Conservation (phyloP, 164 flowering plant species). For the Euptelea pleiosperma region DNA sequence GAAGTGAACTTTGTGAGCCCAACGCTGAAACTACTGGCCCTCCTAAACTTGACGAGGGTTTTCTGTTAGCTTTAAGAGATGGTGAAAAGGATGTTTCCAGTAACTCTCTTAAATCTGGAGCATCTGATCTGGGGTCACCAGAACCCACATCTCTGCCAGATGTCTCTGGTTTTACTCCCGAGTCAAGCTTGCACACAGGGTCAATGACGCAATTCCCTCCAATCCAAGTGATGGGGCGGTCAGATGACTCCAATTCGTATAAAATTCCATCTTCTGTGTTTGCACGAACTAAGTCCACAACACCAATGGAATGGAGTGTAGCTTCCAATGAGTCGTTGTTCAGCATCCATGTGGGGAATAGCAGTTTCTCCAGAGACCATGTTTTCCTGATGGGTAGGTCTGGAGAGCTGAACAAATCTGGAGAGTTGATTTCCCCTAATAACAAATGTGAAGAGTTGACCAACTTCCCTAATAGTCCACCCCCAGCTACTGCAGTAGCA, state of each 20-base stretch:
- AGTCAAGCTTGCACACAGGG: neutral
- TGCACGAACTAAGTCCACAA: slow-evolving; percentile 29
- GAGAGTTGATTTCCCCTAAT: slow-evolving; percentile 22
- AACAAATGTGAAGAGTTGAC: slow-evolving; percentile 22
- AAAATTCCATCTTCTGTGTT: slow-evolving; percentile 79
- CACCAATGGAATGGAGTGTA: slow-evolving; percentile 71
- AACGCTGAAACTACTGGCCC: neutral
- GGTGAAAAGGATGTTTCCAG: slow-evolving; percentile 5
- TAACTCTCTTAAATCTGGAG: slow-evolving; percentile 17
- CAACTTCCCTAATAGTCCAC: slow-evolving; percentile 14
- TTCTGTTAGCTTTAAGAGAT: slow-evolving; percentile 9
- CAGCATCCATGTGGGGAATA: slow-evolving; percentile 67
- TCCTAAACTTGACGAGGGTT: slow-evolving; percentile 6
- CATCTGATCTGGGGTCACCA: slow-evolving; percentile 7
- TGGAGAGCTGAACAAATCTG: slow-evolving; percentile 28
- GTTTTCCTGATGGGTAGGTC: slow-evolving; percentile 26
- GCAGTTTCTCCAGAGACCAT: slow-evolving; percentile 62
- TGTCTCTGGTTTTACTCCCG: slow-evolving; percentile 22
- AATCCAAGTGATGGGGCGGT: slow-evolving; percentile 58
- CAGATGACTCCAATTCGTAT: slow-evolving; percentile 36
- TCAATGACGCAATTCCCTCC: slow-evolving; percentile 46
- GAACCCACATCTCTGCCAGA: slow-evolving; percentile 15
- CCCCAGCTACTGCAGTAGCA: slow-evolving; percentile 8
- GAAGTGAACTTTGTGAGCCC: neutral
- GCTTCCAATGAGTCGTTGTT: slow-evolving; percentile 90